phyloP scores from a whole-genome alignment of 352 stramenopile genomes.

The Pythium rhizo-oryzae region DNA sequence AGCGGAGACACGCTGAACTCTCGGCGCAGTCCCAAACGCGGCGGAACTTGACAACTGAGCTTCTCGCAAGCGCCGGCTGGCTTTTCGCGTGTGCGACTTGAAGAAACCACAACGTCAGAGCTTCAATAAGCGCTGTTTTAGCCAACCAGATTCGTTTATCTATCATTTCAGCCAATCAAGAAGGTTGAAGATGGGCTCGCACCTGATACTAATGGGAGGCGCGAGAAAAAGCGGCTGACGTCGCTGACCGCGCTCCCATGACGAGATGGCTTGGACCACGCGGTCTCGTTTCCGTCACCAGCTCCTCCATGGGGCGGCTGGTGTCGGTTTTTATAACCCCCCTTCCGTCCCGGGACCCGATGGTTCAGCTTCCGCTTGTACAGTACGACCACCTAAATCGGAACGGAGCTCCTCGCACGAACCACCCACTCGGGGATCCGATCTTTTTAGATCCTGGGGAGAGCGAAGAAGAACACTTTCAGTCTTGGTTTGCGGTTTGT shows the following conservation, averaged over 20 bases:
- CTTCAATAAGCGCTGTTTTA: conserved; percentile 18
- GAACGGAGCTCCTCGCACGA: background rate
- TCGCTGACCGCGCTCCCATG: background rate
- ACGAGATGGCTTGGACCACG: background rate
- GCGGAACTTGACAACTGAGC: too few relatives aligned
- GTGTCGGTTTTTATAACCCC: too few relatives aligned
- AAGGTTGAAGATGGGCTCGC: conserved; percentile 7
- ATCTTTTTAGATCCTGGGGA: background rate
- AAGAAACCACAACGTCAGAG: conserved; percentile 23
- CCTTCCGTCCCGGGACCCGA: too few relatives aligned
- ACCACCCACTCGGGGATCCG: background rate
- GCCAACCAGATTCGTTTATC: background rate
- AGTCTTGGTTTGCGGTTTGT: too few relatives aligned
- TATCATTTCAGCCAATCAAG: conserved; percentile 18
- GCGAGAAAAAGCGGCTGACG: too few relatives aligned
- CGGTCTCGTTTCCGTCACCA: too few relatives aligned
- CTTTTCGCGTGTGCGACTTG: conserved; percentile 10
- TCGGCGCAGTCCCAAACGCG: background rate
- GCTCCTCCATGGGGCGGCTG: too few relatives aligned
- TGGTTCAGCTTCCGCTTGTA: too few relatives aligned
- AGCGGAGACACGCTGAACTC: too few relatives aligned
- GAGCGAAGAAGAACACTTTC: too few relatives aligned
- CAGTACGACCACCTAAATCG: background rate
- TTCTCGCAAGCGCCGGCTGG: background rate
- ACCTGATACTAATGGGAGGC: conserved; percentile 1